phyloP scores from a whole-genome alignment of 2,329 filamentous ascomycete species.

The Pseudocercospora crystallina region DNA sequence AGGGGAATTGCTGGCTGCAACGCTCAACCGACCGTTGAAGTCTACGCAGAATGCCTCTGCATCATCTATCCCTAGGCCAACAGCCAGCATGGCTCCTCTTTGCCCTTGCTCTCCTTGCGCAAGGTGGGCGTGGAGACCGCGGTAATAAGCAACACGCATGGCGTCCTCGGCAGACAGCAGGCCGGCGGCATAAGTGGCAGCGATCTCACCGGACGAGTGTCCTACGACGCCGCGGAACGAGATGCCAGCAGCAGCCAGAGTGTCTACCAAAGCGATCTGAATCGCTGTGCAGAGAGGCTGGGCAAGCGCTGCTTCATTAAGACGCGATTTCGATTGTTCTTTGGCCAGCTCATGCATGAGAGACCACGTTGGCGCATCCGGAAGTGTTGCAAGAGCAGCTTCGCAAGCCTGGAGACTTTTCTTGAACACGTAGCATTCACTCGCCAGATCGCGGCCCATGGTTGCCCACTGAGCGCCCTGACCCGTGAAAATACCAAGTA shows the following conservation, averaged over 20 bases:
- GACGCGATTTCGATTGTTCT: constrained; percentile 40
- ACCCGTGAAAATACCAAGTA: constrained; percentile 36
- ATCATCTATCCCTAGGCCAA: constrained; percentile 22
- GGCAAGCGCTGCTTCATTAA: constrained; percentile 38
- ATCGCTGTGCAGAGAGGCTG: constrained; percentile 58
- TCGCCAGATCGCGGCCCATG: constrained; percentile 30
- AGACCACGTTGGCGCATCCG: constrained; percentile 28
- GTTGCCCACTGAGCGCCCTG: constrained; percentile 37
- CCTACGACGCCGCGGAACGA: constrained; percentile 30
- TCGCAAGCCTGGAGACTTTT: constrained; percentile 20
- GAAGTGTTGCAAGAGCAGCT: constrained; percentile 11
- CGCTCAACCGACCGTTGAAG: constrained; percentile 27
- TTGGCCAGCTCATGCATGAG: constrained; percentile 42
- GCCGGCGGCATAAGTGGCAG: constrained; percentile 34
- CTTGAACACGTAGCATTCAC: constrained; percentile 17
- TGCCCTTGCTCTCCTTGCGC: constrained; percentile 9
- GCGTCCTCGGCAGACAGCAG: constrained; percentile 22
- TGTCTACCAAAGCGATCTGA: constrained; percentile 52
- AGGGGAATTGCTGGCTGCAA: constrained; percentile 41
- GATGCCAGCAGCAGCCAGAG: constrained; percentile 33
- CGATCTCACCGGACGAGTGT: constrained; percentile 37
- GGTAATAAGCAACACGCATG: constrained; percentile 28
- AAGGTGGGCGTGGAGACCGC: constrained; percentile 20
- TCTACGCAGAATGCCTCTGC: constrained; percentile 19
- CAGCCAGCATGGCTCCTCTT: constrained; percentile 38